phyloP scores from a whole-genome alignment of 1,284 basidiomycete genomes.

The Tremellales sp. region DNA sequence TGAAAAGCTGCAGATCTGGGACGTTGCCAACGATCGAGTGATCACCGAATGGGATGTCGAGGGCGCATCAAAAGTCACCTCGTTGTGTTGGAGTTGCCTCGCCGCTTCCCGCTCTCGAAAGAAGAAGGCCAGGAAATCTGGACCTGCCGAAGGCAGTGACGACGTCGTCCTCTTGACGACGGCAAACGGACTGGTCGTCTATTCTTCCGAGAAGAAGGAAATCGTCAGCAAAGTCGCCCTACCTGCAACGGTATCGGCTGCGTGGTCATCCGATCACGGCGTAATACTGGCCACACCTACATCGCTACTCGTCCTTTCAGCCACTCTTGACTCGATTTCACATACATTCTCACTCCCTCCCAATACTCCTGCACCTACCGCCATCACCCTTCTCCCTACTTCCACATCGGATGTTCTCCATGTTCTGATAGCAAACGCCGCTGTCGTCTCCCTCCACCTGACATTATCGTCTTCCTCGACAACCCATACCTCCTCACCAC shows the following conservation, averaged over 20 bases:
- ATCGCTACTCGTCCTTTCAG: constrained; percentile 33
- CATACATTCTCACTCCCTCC: constrained; percentile 34
- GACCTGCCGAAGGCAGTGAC: constrained; percentile 26
- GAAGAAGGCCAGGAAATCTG: constrained; percentile 28
- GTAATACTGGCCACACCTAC: constrained; percentile 31
- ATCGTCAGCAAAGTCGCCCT: constrained; percentile 29
- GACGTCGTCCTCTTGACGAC: constrained; percentile 41
- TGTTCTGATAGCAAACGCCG: constrained; percentile 31
- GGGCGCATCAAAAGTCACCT: constrained; percentile 40
- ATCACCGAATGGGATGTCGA: constrained; percentile 46
- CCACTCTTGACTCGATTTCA: constrained; percentile 29
- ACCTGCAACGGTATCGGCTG: constrained; percentile 30
- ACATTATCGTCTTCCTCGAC: constrained; percentile 27
- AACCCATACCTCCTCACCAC: constrained; percentile 32
- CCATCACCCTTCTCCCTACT: constrained; percentile 34
- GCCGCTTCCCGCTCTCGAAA: constrained; percentile 24
- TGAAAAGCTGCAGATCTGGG: constrained; percentile 48
- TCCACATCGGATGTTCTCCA: constrained; percentile 33
- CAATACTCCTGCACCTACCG: constrained; percentile 23
- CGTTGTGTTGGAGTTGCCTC: constrained; percentile 34
- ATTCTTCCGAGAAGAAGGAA: constrained; percentile 30
- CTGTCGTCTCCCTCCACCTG: constrained; percentile 33
- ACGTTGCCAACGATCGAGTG: constrained; percentile 39
- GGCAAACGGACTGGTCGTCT: constrained; percentile 30
- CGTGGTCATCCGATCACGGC: constrained; percentile 33